Conservation (phyloP, 345 rosid genomes). For the Aquilaria yunnanensis region DNA sequence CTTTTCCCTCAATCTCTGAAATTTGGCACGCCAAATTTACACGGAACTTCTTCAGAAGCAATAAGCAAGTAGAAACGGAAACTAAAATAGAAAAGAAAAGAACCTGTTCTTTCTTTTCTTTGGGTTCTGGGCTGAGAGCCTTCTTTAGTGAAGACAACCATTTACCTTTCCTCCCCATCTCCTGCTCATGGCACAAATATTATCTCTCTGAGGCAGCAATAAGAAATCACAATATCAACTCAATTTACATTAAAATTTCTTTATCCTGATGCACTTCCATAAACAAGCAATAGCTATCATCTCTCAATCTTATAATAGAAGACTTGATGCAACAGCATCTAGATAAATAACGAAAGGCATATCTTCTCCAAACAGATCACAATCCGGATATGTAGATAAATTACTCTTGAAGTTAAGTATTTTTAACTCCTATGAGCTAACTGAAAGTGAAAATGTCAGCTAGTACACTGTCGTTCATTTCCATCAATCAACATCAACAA, state of each 20-base stretch:
- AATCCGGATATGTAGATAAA: too few species aligned
- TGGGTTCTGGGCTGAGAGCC: slow-evolving; percentile 74
- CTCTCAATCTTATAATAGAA: slow-evolving; percentile 5
- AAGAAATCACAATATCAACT: background rate
- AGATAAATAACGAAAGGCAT: too few species aligned
- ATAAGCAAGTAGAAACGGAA: background rate
- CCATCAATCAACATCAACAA: too few species aligned
- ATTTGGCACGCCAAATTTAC: background rate
- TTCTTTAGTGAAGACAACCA: slow-evolving; percentile 90
- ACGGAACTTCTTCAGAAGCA: too few species aligned
- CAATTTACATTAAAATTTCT: background rate
- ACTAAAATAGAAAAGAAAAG: background rate
- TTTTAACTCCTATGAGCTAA: too few species aligned
- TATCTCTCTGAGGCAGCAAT: slow-evolving; percentile 7
- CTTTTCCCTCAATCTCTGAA: slow-evolving; percentile 44
- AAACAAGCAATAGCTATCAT: background rate
- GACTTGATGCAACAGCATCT: background rate
- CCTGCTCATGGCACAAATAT: slow-evolving; percentile 30
- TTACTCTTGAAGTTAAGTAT: too few species aligned
- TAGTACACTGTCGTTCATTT: too few species aligned
- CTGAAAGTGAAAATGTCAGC: too few species aligned
- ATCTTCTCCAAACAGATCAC: too few species aligned
- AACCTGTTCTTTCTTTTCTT: slow-evolving; percentile 50
- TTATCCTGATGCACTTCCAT: background rate
- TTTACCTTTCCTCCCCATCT: slow-evolving; percentile 90